phyloP scores from a whole-genome alignment of 352 stramenopile genomes.

The Halophytophthora polymorphica region DNA sequence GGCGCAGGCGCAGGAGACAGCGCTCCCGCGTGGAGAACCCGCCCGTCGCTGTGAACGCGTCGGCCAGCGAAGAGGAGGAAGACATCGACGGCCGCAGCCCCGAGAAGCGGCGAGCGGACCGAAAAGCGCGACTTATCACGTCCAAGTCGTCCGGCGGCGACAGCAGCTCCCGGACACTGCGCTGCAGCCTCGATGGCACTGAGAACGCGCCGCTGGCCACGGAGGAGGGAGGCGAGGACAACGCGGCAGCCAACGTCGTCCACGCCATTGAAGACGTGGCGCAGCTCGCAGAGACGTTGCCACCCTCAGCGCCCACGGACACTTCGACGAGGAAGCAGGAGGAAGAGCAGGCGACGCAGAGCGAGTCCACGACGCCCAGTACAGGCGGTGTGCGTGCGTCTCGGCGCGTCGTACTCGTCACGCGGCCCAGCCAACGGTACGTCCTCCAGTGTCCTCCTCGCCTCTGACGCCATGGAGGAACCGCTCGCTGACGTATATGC shows the following conservation, averaged over 20 bases:
- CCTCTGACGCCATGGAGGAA: not conserved
- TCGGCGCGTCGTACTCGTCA: constrained; percentile 66
- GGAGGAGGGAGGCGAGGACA: not conserved
- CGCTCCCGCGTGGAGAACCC: constrained; percentile 6
- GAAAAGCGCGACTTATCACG: constrained; percentile 13
- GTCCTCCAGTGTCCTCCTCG: constrained; percentile 3
- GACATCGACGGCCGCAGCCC: constrained; percentile 28
- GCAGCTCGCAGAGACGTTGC: constrained; percentile 13
- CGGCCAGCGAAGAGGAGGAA: constrained; percentile 15
- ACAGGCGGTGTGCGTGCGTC: constrained; percentile 29
- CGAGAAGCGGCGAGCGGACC: constrained; percentile 6
- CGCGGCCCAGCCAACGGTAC: constrained; percentile 64
- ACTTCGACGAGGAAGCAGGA: not conserved
- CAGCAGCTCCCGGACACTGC: constrained; percentile 27
- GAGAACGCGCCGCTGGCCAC: constrained; percentile 9
- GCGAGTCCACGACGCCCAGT: constrained; percentile 2
- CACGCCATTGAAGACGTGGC: constrained; percentile 14
- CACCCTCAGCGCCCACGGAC: constrained; percentile 4
- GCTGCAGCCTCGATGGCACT: constrained; percentile 32
- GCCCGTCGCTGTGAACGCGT: not conserved
- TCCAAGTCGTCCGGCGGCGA: constrained; percentile 24
- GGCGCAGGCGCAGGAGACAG: constrained; percentile 4
- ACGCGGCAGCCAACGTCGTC: constrained; percentile 1
- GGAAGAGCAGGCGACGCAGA: constrained; percentile 1
- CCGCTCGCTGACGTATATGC: constrained; percentile 4